A percentile compares a stretch with the other conserved stretches of the same genome.
Evolutionary conservation across 148 eudicot genomes (phyloP).

Genomic region (Camellia sinensis): DNA sequence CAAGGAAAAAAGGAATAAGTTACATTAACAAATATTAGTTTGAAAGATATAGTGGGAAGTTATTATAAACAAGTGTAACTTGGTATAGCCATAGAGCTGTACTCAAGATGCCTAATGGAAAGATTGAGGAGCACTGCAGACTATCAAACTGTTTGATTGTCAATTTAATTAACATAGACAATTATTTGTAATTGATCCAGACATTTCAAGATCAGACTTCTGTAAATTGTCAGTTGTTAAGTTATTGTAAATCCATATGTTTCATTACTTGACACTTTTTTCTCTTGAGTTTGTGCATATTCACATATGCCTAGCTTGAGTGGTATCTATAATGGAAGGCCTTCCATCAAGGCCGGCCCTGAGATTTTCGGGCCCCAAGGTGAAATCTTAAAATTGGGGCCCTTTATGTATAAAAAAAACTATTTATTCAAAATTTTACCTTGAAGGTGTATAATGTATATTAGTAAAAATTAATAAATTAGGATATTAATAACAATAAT

Average conservation of each 20-base stretch:
- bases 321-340: too few relatives aligned
- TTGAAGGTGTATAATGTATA: too few relatives aligned
- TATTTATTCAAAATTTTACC: too few relatives aligned
- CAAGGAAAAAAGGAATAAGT: constrained; percentile 1
- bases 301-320: neutral
- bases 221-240: neutral
- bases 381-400: too few relatives aligned
- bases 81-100: neutral
- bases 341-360: too few relatives aligned
- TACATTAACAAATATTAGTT: neutral
- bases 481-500: too few relatives aligned
- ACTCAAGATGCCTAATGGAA: neutral
- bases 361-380: too few relatives aligned
- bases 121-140: neutral
- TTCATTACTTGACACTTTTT: neutral
- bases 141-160: neutral
- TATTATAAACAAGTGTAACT: neutral
- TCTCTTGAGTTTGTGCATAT: neutral
- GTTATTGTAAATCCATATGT: neutral
- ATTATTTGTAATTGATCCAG: neutral
- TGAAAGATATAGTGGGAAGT: neutral
- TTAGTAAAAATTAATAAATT: too few relatives aligned
- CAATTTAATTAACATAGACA: neutral
- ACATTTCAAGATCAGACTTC: neutral
- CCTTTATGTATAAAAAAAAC: too few relatives aligned